Evolutionary conservation across 129 eudicot species (phyloP).

Genomic region (Logfia minima): DNA sequence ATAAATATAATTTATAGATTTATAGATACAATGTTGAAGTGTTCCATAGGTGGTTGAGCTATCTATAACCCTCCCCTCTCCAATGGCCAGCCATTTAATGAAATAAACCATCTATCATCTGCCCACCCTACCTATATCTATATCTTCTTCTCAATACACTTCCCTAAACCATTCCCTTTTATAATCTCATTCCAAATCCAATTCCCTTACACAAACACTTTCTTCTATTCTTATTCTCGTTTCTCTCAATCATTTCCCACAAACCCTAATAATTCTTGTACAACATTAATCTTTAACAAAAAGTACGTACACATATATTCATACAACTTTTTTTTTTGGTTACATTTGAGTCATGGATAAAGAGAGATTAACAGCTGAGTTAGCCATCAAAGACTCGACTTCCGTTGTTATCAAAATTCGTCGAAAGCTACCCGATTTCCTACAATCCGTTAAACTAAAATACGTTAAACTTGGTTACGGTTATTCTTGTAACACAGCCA

Average conservation of each 20-base stretch:
- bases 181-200: slow-evolving; percentile 1
- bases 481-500: slow-evolving; percentile 60
- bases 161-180: slow-evolving; percentile 5
- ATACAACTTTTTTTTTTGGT: neutral
- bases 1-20: no score
- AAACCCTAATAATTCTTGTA: neutral
- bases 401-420: slow-evolving; percentile 82
- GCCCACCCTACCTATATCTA: slow-evolving; percentile 36
- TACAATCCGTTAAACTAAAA: slow-evolving; percentile 82
- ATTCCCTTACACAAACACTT: neutral
- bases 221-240: neutral
- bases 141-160: neutral
- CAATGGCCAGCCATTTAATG: slow-evolving; percentile 39
- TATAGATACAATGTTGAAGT: neutral
- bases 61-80: slow-evolving; percentile 24
- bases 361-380: slow-evolving; percentile 85
- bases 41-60: slow-evolving; percentile 56
- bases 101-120: slow-evolving; percentile 21
- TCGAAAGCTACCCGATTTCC: slow-evolving; percentile 66
- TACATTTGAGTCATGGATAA: slow-evolving; percentile 41
- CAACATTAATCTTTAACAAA: neutral
- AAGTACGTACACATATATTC: neutral
- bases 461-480: slow-evolving; percentile 85
- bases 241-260: neutral
- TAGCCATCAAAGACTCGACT: slow-evolving; percentile 60